These are phyloP conservation scores for Pontederia paniculata DNA, from an alignment of 176 grass and related monocot species.

Conservation along the genomic window DNA sequence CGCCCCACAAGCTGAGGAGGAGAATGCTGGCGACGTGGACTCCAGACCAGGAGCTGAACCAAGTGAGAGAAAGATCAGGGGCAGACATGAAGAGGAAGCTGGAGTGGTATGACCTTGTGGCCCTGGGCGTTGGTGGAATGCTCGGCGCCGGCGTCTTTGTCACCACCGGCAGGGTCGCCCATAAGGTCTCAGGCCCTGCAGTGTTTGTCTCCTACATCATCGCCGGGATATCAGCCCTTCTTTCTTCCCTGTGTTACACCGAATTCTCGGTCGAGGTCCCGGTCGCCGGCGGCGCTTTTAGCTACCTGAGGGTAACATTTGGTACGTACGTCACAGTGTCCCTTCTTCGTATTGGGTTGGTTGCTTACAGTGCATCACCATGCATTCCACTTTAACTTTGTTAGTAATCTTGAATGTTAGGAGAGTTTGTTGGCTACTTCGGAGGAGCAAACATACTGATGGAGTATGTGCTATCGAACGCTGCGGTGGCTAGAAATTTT, in stretches of 20 bases:
- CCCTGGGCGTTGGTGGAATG: slow-evolving; percentile 22
- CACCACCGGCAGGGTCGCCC: slow-evolving; percentile 19
- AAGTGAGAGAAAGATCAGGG: slow-evolving; percentile 18
- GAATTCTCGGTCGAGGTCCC: slow-evolving; percentile 21
- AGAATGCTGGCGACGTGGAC: slow-evolving; percentile 15
- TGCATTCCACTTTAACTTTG: no score
- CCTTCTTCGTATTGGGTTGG: no score
- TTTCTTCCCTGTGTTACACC: slow-evolving; percentile 26
- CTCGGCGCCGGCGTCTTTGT: slow-evolving; percentile 25
- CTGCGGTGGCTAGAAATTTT: slow-evolving; percentile 20
- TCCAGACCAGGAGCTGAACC: slow-evolving; percentile 24
- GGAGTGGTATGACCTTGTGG: slow-evolving; percentile 24
- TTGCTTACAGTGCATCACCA: no score
- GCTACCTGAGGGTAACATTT: slow-evolving; percentile 24
- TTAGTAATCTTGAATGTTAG: neutral
- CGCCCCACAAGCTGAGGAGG: slow-evolving; percentile 11
- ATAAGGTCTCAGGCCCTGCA: slow-evolving; percentile 6
- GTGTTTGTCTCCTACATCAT: slow-evolving; percentile 22
- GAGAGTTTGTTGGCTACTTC: slow-evolving; percentile 25
- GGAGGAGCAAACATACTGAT: slow-evolving; percentile 28
- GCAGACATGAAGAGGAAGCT: slow-evolving; percentile 28
- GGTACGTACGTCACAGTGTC: neutral
- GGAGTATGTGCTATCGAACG: slow-evolving; percentile 28
- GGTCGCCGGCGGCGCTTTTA: slow-evolving; percentile 24
- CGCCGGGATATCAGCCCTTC: slow-evolving; percentile 16